Evolutionary conservation across 495 filamentous ascomycete genomes (phyloP).

Genomic region (Neurospora intermedia): DNA sequence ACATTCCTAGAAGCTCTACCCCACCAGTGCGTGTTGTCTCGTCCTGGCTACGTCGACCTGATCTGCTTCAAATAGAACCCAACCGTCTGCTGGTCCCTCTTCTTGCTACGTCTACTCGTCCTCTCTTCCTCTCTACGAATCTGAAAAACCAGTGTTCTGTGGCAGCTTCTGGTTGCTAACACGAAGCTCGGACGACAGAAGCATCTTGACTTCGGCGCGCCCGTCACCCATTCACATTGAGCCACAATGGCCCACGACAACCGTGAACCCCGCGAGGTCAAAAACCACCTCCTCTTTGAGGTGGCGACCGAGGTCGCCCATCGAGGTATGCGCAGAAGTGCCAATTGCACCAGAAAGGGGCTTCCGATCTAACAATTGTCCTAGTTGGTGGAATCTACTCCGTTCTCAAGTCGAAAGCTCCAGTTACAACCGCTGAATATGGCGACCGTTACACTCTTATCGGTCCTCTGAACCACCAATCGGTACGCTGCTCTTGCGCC

Average conservation of each 20-base stretch:
- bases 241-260: slow-evolving; percentile 23
- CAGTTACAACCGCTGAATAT: slow-evolving; percentile 97
- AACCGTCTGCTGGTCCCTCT: background rate
- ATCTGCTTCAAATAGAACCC: background rate
- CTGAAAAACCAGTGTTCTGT: background rate
- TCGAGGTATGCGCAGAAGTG: slow-evolving; percentile 48
- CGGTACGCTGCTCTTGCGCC: slow-evolving; percentile 44
- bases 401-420: slow-evolving; percentile 96
- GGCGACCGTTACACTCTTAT: slow-evolving; percentile 93
- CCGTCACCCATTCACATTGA: background rate
- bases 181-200: background rate
- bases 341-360: background rate
- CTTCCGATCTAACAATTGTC: slow-evolving; percentile 5
- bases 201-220: background rate
- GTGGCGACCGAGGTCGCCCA: slow-evolving; percentile 95
- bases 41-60: background rate
- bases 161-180: background rate
- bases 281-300: slow-evolving; percentile 66
- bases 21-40: background rate
- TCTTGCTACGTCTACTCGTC: background rate
- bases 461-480: slow-evolving; percentile 83
- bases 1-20: background rate
- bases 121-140: background rate
- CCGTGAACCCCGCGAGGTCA: slow-evolving; percentile 34
- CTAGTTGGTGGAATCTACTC: slow-evolving; percentile 97